phyloP scores from a whole-genome alignment of 1,139 yeast species.

The Candida pseudoviswanathii region DNA sequence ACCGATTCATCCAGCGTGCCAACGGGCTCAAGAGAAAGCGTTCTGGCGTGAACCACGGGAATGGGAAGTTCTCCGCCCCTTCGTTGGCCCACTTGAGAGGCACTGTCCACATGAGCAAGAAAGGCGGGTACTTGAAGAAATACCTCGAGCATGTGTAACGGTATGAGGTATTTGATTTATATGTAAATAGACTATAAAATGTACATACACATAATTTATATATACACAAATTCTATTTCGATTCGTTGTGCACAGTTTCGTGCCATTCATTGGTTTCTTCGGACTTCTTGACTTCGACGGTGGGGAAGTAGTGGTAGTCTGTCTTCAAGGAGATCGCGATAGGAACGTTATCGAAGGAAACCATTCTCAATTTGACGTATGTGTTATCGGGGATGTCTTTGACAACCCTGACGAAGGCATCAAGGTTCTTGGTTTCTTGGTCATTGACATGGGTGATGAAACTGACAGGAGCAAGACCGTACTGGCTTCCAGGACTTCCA shows the following conservation, averaged over 20 bases:
- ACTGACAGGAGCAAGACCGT: conserved; percentile 76
- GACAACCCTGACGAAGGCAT: conserved; percentile 63
- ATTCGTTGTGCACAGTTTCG: conserved; percentile 31
- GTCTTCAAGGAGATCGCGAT: conserved; percentile 84
- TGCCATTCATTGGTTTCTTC: conserved; percentile 51
- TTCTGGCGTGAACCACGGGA: conserved; percentile 92
- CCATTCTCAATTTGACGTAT: conserved; percentile 77
- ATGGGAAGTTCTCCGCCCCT: conserved; percentile 79
- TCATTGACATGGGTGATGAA: conserved; percentile 91
- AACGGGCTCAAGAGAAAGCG: conserved; percentile 58
- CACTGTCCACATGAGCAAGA: conserved; percentile 56
- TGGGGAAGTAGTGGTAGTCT: conserved; percentile 89
- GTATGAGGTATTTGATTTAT: neutral
- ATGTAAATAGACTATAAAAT: conserved; percentile 10
- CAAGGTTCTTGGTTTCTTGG: conserved; percentile 66
- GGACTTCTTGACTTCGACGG: conserved; percentile 62
- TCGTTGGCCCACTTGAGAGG: conserved; percentile 66
- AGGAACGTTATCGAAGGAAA: conserved; percentile 84
- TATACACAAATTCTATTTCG: conserved; percentile 1
- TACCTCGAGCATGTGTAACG: conserved; percentile 6
- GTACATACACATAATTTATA: conserved; percentile 5
- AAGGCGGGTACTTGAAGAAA: conserved; percentile 57
- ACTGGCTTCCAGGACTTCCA: conserved; percentile 87
- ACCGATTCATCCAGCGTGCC: conserved; percentile 76
- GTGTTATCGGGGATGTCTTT: conserved; percentile 73